Conservation (phyloP, 2,329 filamentous ascomycete genomes). For the Verticillium zaregamsianum region DNA sequence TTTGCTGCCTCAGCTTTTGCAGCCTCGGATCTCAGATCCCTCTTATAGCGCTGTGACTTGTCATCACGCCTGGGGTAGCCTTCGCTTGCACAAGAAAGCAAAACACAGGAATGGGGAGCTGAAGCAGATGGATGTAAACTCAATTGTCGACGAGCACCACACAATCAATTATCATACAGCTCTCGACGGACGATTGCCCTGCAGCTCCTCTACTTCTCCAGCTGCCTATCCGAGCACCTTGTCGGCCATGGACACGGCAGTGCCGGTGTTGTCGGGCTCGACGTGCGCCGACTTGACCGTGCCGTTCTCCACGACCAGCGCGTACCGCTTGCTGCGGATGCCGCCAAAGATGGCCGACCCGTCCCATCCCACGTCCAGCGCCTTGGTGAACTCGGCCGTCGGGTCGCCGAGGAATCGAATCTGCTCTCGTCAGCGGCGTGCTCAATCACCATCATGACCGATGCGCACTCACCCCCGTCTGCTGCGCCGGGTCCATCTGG, state of each 20-base stretch:
- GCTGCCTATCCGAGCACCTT: conserved; percentile 37
- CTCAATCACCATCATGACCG: background rate
- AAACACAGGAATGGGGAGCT: no score
- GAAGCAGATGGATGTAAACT: background rate
- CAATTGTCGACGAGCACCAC: background rate
- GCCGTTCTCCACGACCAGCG: conserved; percentile 76
- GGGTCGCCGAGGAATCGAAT: conserved; percentile 89
- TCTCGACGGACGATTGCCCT: background rate
- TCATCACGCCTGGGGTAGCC: no score
- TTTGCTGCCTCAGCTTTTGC: background rate
- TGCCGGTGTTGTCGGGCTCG: conserved; percentile 84
- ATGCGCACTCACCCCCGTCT: conserved; percentile 64
- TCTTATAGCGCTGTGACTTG: no score
- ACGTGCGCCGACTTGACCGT: conserved; percentile 78
- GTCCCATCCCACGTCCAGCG: conserved; percentile 80
- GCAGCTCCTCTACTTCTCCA: background rate
- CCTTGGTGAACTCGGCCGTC: conserved; percentile 72
- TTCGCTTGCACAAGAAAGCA: no score
- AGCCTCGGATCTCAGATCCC: no score
- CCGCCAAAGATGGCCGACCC: conserved; percentile 75
- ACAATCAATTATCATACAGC: background rate
- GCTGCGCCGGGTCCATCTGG: conserved; percentile 67
- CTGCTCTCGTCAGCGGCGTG: conserved; percentile 34
- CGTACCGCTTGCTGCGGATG: conserved; percentile 82
- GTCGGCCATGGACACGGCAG: conserved; percentile 54